These are phyloP conservation scores for Strobilomyces echinocephalus DNA, from an alignment of 768 basidiomycete species.

Conservation along the genomic window DNA sequence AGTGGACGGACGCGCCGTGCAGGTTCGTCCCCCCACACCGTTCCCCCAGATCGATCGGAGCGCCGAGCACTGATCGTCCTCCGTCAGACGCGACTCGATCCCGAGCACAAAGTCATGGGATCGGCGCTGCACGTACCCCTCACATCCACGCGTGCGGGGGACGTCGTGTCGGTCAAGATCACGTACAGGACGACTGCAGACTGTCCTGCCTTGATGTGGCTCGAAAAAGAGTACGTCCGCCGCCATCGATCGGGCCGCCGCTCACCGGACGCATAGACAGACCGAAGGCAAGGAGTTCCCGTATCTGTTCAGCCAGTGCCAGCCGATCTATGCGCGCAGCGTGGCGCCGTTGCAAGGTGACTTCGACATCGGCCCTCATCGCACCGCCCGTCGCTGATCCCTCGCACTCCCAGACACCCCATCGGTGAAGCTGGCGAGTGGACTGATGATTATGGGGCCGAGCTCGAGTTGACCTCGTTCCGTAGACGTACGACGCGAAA, in stretches of 20 bases:
- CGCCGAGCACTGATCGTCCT: too few relatives aligned
- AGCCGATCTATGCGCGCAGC: constrained; percentile 84
- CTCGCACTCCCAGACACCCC: constrained; percentile 58
- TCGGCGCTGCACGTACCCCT: constrained; percentile 64
- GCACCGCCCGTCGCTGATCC: neutral
- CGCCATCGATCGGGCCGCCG: neutral
- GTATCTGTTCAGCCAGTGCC: constrained; percentile 89
- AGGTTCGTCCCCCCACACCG: constrained; percentile 34
- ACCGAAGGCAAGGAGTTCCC: constrained; percentile 83
- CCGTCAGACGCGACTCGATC: constrained; percentile 48
- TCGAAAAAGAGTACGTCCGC: constrained; percentile 56
- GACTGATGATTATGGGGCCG: neutral
- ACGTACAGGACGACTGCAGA: constrained; percentile 62
- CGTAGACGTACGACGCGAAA: constrained; percentile 76
- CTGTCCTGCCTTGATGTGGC: neutral
- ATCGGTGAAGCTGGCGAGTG: constrained; percentile 72
- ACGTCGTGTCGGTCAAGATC: constrained; percentile 45
- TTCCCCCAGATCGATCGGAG: too few relatives aligned
- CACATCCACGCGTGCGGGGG: constrained; percentile 32
- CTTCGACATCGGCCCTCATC: neutral
- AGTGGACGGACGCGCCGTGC: constrained; percentile 42
- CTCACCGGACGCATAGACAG: constrained; percentile 42
- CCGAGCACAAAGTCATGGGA: constrained; percentile 70
- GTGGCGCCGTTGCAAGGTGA: constrained; percentile 76
- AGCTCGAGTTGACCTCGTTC: neutral